Conservation (phyloP, 164 flowering plant species). For the Umbilicus rupestris region DNA sequence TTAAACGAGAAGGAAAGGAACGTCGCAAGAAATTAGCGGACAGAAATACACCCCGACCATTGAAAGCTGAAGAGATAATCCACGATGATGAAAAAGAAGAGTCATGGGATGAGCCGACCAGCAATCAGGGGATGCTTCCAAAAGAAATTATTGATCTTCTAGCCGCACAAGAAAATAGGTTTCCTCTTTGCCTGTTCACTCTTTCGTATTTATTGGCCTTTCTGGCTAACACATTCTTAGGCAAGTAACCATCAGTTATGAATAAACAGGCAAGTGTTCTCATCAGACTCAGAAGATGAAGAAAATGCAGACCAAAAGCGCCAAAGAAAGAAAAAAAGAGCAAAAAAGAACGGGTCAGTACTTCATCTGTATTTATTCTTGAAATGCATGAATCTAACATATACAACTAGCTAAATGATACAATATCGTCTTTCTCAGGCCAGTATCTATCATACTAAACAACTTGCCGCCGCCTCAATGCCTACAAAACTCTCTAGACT, state of each 20-base stretch:
- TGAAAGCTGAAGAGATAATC: conserved; percentile 16
- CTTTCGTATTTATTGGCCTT: background rate
- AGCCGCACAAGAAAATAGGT: conserved; percentile 65
- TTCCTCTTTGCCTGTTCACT: conserved; percentile 5
- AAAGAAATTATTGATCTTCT: conserved; percentile 52
- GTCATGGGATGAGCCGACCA: conserved; percentile 18
- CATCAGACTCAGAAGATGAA: conserved; percentile 74
- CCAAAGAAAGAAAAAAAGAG: conserved; percentile 36
- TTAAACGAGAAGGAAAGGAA: conserved; percentile 61
- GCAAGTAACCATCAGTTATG: background rate
- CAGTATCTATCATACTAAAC: conserved; percentile 46
- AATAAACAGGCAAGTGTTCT: conserved; percentile 52
- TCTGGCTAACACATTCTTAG: background rate
- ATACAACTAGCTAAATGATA: background rate
- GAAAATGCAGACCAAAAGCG: conserved; percentile 32
- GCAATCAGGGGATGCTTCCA: conserved; percentile 57
- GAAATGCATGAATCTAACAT: no score
- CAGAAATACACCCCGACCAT: conserved; percentile 37
- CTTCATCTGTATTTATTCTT: background rate
- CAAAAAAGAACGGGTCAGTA: conserved; percentile 43
- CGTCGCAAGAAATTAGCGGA: conserved; percentile 63
- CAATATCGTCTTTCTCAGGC: conserved; percentile 32
- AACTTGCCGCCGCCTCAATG: conserved; percentile 59
- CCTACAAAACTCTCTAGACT: conserved; percentile 54
- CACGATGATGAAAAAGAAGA: conserved; percentile 31